Evolutionary conservation across 225 moss, liverwort and hornwort genomes (phyloP), one percentile per base, ranked within the genome.

Genomic region (Bryoerythrophyllum caledonicum): DNA sequence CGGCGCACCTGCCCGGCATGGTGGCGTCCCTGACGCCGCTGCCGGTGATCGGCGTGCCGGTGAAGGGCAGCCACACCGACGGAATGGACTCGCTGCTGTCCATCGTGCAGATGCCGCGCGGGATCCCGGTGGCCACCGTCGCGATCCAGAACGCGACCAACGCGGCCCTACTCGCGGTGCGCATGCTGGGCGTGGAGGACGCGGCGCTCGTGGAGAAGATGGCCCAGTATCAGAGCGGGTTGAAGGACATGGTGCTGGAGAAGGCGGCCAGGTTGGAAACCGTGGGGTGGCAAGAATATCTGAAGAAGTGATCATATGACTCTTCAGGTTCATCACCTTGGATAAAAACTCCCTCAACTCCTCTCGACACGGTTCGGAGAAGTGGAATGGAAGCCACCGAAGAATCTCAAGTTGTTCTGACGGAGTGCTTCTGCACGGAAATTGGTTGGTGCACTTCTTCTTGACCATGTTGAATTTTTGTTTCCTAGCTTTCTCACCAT

Each of bases 131-230:
- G 14, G 97, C 97, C 11, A 86, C 97, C 30, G 93, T 97, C 21
- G 97, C 94, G 8, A 97, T 97, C 75, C 92, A 94, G 62, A 97
- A 97, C 69, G 97, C 97, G 0, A 89, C 97, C 2, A 97, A 97
- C 70, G 97, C 94, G 28, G 94, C 91, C 37, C 81, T 97, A 6
- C 79, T 97, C 53, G 97, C 97, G 7, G 94, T 91, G 67, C 91
- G 97, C 55, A 93, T 97, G 60, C 89, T 97, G 32, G 94, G 97
- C 54, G 81, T 87, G 1, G 80, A 76, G 49, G 65, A 76, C 35
- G 79, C 81, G 8, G 81, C 67, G 70, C 79, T 84, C 3, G 52
- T 84, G 14, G 79, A 91, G 78, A 94, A 87, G 84, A 94, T 91
- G 91, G 63, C 69, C 6, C 55, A 84, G 34, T 97, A 97, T 75